These are phyloP conservation scores for Bauhinia variegata DNA, from an alignment of 306 rosid species.

Conservation along the genomic window DNA sequence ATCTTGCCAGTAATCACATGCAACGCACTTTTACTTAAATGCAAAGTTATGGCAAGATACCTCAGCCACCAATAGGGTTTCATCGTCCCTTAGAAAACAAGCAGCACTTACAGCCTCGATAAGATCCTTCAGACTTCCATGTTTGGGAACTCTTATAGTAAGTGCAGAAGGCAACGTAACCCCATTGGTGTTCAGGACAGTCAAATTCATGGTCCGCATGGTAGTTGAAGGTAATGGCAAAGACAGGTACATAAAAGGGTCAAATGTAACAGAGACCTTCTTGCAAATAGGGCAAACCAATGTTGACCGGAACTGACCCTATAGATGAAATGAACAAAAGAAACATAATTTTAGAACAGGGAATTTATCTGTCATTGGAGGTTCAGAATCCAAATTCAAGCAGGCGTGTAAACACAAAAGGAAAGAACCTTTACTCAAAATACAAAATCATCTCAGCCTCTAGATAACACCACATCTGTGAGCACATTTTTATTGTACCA, in stretches of 20 bases:
- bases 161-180: constrained; percentile 49
- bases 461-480: no score
- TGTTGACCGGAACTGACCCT: constrained; percentile 87
- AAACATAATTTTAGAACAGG: constrained; percentile 8
- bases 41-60: constrained; percentile 43
- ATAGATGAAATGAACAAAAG: constrained; percentile 33
- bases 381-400: background rate
- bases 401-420: background rate
- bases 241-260: constrained; percentile 89
- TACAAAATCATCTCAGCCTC: no score
- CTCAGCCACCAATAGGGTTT: constrained; percentile 78
- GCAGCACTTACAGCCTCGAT: constrained; percentile 56
- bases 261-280: constrained; percentile 82
- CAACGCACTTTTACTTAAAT: constrained; percentile 18
- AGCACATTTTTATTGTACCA: background rate
- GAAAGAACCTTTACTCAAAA: no score
- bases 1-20: constrained; percentile 10
- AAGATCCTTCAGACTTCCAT: constrained; percentile 67
- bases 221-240: constrained; percentile 81
- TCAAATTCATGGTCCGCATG: constrained; percentile 70
- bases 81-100: constrained; percentile 71
- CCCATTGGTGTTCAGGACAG: constrained; percentile 67
- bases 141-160: constrained; percentile 58
- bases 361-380: background rate
- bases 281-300: constrained; percentile 79